Percentiles rank a stretch among this genome's conserved stretches.
Conservation (phyloP, 176 grass and related monocot species). For the Pharus latifolius region DNA sequence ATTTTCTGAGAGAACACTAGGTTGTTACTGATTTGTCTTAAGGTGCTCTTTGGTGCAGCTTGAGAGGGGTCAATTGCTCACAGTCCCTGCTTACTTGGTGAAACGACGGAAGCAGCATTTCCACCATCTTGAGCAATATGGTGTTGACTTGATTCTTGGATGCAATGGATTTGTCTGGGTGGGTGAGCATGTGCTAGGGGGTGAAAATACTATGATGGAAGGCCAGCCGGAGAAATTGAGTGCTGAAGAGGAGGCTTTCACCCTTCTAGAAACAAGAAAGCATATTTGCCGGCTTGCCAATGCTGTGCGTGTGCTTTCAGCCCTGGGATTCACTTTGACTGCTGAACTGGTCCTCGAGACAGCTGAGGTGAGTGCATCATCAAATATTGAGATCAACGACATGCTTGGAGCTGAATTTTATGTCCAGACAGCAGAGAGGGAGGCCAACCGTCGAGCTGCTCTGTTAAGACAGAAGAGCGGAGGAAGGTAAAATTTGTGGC, state of each 20-base stretch:
- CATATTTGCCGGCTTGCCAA: slow-evolving; percentile 81
- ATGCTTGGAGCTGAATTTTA: slow-evolving; percentile 83
- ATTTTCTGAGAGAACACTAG: neutral
- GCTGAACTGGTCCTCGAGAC: slow-evolving; percentile 52
- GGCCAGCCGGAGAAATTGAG: slow-evolving; percentile 20
- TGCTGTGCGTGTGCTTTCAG: slow-evolving; percentile 55
- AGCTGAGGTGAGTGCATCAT: slow-evolving; percentile 41
- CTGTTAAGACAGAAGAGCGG: slow-evolving; percentile 37
- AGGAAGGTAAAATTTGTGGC: neutral
- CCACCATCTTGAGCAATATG: slow-evolving; percentile 70
- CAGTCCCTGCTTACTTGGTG: slow-evolving; percentile 66
- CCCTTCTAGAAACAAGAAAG: slow-evolving; percentile 48
- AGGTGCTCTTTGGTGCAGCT: slow-evolving; percentile 38
- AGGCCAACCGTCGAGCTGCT: slow-evolving; percentile 47
- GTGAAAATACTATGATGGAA: slow-evolving; percentile 25
- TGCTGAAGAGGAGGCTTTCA: slow-evolving; percentile 19
- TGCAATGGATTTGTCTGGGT: slow-evolving; percentile 93
- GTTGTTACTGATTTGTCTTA: neutral
- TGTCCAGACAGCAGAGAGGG: slow-evolving; percentile 63
- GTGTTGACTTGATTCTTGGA: slow-evolving; percentile 73
- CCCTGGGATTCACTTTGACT: slow-evolving; percentile 67
- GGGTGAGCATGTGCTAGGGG: slow-evolving; percentile 55
- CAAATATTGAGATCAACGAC: slow-evolving; percentile 50
- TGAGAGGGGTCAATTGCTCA: slow-evolving; percentile 71
- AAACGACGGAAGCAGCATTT: slow-evolving; percentile 87